Conservation (phyloP, 1,139 yeast species). For the Pichia sp. region DNA sequence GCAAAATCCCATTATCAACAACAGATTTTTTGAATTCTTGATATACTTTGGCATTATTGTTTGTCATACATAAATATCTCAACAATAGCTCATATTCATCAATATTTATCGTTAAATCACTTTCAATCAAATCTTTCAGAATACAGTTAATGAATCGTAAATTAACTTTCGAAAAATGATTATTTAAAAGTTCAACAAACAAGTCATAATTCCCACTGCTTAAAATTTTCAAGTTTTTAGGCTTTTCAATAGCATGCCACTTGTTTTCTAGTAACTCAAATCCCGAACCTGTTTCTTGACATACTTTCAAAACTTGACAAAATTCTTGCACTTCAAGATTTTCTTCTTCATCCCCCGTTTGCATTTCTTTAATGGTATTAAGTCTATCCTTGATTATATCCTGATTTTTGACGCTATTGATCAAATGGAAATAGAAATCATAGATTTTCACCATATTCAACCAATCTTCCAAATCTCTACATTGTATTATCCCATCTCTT, state of each 20-base stretch:
- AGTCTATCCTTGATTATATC: too few relatives aligned
- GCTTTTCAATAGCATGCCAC: constrained; percentile 8
- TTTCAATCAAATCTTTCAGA: constrained; percentile 4
- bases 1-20: constrained; percentile 5
- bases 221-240: constrained; percentile 4
- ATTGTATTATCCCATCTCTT: constrained; percentile 1
- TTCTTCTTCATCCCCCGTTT: background rate
- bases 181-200: background rate
- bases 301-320: background rate
- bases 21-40: too few relatives aligned
- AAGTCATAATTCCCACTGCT: background rate
- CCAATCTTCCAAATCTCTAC: constrained; percentile 3
- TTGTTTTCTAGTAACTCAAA: background rate
- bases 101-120: constrained; percentile 4
- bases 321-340: background rate
- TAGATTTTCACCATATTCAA: constrained; percentile 4
- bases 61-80: too few relatives aligned
- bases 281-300: too few relatives aligned
- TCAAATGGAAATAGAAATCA: constrained; percentile 5
- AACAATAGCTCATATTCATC: too few relatives aligned
- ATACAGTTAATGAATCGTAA: constrained; percentile 4
- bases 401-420: too few relatives aligned
- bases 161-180: background rate
- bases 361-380: too few relatives aligned
- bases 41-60: too few relatives aligned